Evolutionary conservation across 2,329 filamentous ascomycete genomes (phyloP), one percentile per base, ranked within the genome.

Genomic region (Pyricularia pennisetigena): DNA sequence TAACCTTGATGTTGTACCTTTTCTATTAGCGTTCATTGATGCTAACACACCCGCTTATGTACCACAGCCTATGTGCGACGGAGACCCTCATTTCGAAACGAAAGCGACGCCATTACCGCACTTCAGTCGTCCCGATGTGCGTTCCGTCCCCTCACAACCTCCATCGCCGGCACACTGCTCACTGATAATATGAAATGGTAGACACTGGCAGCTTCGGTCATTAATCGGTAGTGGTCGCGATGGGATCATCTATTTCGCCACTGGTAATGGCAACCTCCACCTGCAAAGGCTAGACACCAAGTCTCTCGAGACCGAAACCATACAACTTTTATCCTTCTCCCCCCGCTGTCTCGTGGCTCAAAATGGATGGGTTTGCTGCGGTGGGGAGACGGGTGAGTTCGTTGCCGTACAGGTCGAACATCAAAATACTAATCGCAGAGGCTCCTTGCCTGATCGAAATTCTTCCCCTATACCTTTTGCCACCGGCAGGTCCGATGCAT

Each of bases 291-390:
- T 94, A 68, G 86, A 94, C 74, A 88, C 90, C 69, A 85, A 79
- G 69, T 88, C 86, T 72, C 87, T 83, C 76, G 90, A 88, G 82
- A 89, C 87, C 80, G 91, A 90, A 79, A 90, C 86, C 70, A 87
- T 92, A 77, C 92, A 87, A 67, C 82, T 88, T 32, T 82, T 94
- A 72, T 88, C 83, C 72, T 95, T 89, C 78, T 86, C 78, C 73
- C 91, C 94, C n/a, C 87, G 92, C 79, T 98, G 94, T 77, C 86
- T 97, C 7, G 90, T 92, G n/a, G 91, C 92, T 8, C 90, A 88
- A 67, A 86, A 91, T 74, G 93, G 93, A 67, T 98, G 92, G 90
- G 85, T 98, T 54, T 97, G 92, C 74, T 92, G 94, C 64, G 95
- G 94, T 64, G 94, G 94, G 69, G 90, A 97, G 74, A 87, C 88